Conservation (phyloP, 352 stramenopile genomes). For the Phytophthora idaei region DNA sequence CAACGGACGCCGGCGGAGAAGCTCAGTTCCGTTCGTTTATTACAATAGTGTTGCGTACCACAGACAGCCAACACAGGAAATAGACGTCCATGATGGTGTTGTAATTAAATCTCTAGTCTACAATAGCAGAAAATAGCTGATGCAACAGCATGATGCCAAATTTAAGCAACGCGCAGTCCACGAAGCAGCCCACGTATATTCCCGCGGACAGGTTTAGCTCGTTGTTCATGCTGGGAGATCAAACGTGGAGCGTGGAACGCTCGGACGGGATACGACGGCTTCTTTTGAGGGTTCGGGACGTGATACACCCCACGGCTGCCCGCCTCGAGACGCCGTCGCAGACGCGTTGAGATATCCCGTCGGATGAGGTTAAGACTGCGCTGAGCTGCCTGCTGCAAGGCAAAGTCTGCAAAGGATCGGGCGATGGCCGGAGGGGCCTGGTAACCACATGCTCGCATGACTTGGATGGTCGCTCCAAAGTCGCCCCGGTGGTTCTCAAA, state of each 20-base stretch:
- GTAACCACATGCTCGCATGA: conserved; percentile 27
- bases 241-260: conserved; percentile 8
- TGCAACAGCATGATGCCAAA: no score
- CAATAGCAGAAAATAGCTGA: no score
- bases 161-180: conserved; percentile 4
- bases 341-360: conserved; percentile 25
- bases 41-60: neutral
- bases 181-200: conserved; percentile 23
- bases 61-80: neutral
- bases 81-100: neutral
- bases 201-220: conserved; percentile 5
- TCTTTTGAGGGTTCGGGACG: conserved; percentile 16
- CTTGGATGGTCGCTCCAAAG: conserved; percentile 23
- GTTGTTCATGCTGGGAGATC: conserved; percentile 10
- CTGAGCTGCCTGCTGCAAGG: conserved; percentile 23
- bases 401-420: conserved; percentile 26
- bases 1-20: conserved; percentile 4
- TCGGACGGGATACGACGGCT: conserved; percentile 23
- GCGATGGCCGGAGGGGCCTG: conserved; percentile 31
- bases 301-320: conserved; percentile 20
- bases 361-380: conserved; percentile 28
- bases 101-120: conserved; percentile 6
- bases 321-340: conserved; percentile 22
- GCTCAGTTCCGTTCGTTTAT: conserved; percentile 1
- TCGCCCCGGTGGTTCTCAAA: conserved; percentile 38